phyloP scores from a whole-genome alignment of 176 grass and related monocot species.

The Pontederia crassipes region DNA sequence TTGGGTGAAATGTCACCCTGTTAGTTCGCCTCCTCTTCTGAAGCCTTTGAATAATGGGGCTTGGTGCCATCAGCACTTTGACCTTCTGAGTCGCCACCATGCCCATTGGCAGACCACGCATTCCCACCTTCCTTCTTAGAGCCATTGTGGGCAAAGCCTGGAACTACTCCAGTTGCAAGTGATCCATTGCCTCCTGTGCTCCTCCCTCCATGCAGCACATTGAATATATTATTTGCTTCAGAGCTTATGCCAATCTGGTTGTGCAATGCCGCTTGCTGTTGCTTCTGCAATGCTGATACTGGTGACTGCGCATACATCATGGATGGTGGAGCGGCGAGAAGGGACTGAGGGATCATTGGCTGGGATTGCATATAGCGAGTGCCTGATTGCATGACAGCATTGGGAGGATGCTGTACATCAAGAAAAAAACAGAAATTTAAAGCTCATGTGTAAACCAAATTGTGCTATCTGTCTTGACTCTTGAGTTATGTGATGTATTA shows the following conservation, averaged over 20 bases:
- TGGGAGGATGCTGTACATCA: conserved; percentile 11
- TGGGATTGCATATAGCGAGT: conserved; percentile 13
- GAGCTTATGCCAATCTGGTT: conserved; percentile 10
- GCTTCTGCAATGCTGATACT: conserved; percentile 22
- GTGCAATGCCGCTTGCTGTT: conserved; percentile 19
- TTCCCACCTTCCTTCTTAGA: conserved; percentile 5
- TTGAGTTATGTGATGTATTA: no score
- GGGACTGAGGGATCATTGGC: conserved; percentile 20
- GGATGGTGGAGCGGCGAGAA: conserved; percentile 13
- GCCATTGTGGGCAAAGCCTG: conserved; percentile 9
- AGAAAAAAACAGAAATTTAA: no score
- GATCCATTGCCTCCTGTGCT: conserved; percentile 4
- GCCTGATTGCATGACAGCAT: conserved; percentile 14
- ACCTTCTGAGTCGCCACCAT: neutral
- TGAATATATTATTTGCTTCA: conserved; percentile 4
- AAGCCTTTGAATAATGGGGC: conserved; percentile 3
- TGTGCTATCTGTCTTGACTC: no score
- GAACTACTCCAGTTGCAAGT: neutral
- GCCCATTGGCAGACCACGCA: conserved; percentile 4
- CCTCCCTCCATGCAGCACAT: conserved; percentile 13
- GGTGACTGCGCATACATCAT: conserved; percentile 23
- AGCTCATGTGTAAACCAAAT: no score
- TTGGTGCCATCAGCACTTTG: conserved; percentile 2
- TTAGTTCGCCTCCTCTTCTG: conserved; percentile 11
- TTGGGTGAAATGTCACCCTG: neutral